Evolutionary conservation across 495 filamentous ascomycete genomes (phyloP).

Genomic region (Xylaria grammica): DNA sequence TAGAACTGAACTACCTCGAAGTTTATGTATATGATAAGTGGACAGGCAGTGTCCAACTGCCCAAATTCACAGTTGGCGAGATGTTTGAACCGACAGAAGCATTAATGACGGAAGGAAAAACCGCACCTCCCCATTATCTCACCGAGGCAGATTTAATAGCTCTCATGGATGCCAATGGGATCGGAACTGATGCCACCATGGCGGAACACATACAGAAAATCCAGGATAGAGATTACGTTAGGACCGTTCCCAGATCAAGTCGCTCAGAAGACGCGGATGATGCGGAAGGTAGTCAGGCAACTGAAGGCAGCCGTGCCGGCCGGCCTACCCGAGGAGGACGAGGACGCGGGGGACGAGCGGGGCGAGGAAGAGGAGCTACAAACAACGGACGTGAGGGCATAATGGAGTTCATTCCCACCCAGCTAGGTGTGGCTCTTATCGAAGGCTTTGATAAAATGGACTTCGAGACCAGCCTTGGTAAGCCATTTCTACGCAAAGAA

Average conservation of each 20-base stretch:
- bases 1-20: constrained; percentile 89
- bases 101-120: constrained; percentile 85
- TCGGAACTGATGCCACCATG: constrained; percentile 98
- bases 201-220: constrained; percentile 97
- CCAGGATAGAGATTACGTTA: constrained; percentile 84
- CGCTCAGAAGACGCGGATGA: constrained; percentile 35
- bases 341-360: constrained; percentile 45
- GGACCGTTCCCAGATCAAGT: constrained; percentile 58
- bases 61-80: constrained; percentile 77
- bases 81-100: constrained; percentile 88
- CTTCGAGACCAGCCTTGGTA: constrained; percentile 87
- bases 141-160: constrained; percentile 97
- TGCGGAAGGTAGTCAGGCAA: constrained; percentile 39
- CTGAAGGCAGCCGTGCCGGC: constrained; percentile 46
- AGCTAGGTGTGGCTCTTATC: constrained; percentile 85
- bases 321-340: constrained; percentile 54
- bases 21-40: constrained; percentile 97
- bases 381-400: constrained; percentile 57
- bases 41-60: constrained; percentile 84
- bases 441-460: constrained; percentile 92
- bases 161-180: constrained; percentile 98
- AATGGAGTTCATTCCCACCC: constrained; percentile 88
- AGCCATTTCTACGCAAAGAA: constrained; percentile 97
- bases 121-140: constrained; percentile 78
- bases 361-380: constrained; percentile 46